A percentile compares a stretch with the other conserved stretches of the same genome.
Conservation (phyloP, 2,329 filamentous ascomycete species). For the Cercospora sp. region DNA sequence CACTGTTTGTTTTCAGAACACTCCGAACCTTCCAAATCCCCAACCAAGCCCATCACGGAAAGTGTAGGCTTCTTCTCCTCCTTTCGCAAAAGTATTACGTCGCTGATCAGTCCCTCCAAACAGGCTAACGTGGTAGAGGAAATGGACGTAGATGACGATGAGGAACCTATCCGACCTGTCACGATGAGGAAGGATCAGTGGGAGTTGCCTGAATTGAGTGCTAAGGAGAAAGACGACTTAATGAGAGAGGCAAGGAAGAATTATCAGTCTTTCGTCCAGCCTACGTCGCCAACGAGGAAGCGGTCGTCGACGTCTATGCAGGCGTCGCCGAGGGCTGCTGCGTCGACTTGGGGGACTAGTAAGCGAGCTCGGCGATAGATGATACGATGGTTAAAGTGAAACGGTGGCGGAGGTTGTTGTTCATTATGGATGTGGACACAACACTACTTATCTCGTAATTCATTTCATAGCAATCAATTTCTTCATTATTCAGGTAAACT, state of each 20-base stretch:
- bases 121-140: neutral
- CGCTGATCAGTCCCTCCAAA: neutral
- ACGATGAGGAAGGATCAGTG: conserved; percentile 5
- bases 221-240: neutral
- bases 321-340: neutral
- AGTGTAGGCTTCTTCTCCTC: neutral
- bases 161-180: neutral
- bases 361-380: neutral
- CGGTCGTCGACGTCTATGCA: neutral
- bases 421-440: too few species aligned
- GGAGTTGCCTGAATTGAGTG: conserved; percentile 5
- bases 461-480: neutral
- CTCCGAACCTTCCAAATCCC: neutral
- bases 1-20: neutral
- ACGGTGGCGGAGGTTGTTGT: too few species aligned
- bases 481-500: neutral
- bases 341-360: neutral
- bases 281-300: neutral
- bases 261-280: neutral
- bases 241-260: neutral
- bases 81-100: neutral
- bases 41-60: neutral
- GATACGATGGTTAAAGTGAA: neutral
- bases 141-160: neutral
- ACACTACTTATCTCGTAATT: neutral